Evolutionary conservation across 1,284 basidiomycete species (phyloP), one percentile per base, ranked within the genome.

Genomic region (Polyporus tsugae): DNA sequence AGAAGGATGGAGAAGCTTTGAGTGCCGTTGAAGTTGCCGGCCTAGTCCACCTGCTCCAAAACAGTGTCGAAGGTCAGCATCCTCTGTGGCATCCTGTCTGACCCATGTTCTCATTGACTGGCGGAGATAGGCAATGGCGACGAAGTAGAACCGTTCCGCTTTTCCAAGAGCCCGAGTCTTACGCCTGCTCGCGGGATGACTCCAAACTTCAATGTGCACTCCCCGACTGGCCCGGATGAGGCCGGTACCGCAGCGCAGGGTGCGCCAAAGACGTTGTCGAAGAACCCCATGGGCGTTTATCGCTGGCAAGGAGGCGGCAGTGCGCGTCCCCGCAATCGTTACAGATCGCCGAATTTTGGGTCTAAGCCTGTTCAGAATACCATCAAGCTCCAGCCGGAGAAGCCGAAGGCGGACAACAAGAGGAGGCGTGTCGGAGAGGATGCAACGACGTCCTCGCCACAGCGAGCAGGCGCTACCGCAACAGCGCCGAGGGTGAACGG

Each of bases 251-350:
- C 63, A 67, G 67, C 36, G 60, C 69, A 68, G 33, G 75, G 82
- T 17, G 80, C 86, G 7, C 82, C 82, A 29, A 89, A 85, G 75
- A 87, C 84, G 13, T 79, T 93, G 10, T 75, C 83, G n/a, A 86
- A 82, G 77, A 93, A 93, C 75, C 91, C 91, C 0, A 93, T 93
- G 76, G 91, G 91, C 19, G 75, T 80, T 36, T 91, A 90, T 77
- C 83, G 84, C 64, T 91, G 89, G 89, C 85, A 88, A 72, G 92
- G 91, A 39, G 89, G 82, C 49, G 91, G 91, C 46, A 91, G 90
- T 73, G 86, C 91, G 10, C 88, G 86, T 69, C 80, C 85, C 9
- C 85, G 85, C 65, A 91, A 90, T 77, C 87, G 90, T 52, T 91
- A 88, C 75, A 84, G 86, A 63, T 91, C 90, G 13, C 89, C 91